Base-by-base conservation (phyloP, 2,329 filamentous ascomycete genomes). In the Whalleya microplaca region DNA sequence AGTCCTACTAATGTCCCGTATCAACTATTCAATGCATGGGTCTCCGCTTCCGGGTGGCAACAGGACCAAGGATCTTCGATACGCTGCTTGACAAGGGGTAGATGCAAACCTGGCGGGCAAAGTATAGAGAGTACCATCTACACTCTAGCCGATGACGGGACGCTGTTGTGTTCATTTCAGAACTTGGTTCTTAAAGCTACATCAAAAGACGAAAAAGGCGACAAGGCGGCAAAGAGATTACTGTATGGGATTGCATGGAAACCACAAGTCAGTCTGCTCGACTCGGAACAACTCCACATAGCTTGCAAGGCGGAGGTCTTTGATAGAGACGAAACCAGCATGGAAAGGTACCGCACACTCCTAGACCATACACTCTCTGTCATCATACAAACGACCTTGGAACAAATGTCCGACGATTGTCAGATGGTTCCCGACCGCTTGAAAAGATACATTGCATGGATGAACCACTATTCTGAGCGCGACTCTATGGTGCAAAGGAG, bases 211-310 rank as follows among this genome's bases (percentile, higher is more conserved):
- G 69, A 1, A 64, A 57, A 45, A 59, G 58, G 1, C 49, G 54
- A 2, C 55, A 14, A 21, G 42, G 19, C 41, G 43, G 18, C 64
- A 66, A 50, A 72, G 70, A n/a, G n/a, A 45, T 53, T 76, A 41
- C 55, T 76, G 8, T 66, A 76, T 46, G 66, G 59, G 6, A 57
- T 75, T 29, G 69, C 73, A 21, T 76, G 74, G 74, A 72, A 73
- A 55, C 74, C 74, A 0, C 72, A 76, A 48, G 60, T 76, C n/a
- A 73, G 71, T 61, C 41, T 75, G 18, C 62, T 76, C 16, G 56
- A 61, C n/a, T 61, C 62, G 9, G 21, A 67, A 41, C 65, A 74
- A 53, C 59, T 76, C 8, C 50, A 51, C 43, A 0, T 61, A 63
- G 21, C 41, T 56, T 2, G 62, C 64, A 47, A 66, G 69, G 21